phyloP scores from a whole-genome alignment of 768 basidiomycete genomes.

The Auriscalpium orientale region DNA sequence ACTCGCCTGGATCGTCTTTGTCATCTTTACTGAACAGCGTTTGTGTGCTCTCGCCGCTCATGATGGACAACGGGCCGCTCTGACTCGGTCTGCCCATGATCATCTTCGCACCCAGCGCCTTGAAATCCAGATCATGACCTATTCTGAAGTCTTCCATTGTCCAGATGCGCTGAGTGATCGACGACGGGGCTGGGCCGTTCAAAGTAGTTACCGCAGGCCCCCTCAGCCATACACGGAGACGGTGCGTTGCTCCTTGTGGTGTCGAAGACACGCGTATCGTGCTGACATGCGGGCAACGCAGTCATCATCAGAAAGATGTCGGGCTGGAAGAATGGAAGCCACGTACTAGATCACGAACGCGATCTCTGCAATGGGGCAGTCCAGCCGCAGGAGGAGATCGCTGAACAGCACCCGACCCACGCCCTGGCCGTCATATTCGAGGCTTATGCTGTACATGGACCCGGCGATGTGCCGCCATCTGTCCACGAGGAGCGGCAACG shows the following conservation, averaged over 20 bases:
- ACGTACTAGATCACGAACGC: constrained; percentile 58
- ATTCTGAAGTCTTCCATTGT: constrained; percentile 57
- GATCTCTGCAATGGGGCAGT: constrained; percentile 45
- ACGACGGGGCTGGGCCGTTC: constrained; percentile 9
- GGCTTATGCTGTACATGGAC: constrained; percentile 42
- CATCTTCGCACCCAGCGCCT: constrained; percentile 38
- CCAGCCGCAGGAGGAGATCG: constrained; percentile 42
- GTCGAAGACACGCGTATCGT: constrained; percentile 46
- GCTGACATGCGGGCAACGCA: constrained; percentile 23
- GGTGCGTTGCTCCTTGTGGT: constrained; percentile 52
- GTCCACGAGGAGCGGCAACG: neutral
- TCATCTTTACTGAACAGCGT: neutral
- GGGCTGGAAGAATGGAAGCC: neutral
- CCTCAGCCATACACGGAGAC: constrained; percentile 57
- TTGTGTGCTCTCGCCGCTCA: constrained; percentile 3
- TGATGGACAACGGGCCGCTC: neutral
- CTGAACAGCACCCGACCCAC: constrained; percentile 49
- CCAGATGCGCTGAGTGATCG: constrained; percentile 57
- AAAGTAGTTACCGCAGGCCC: constrained; percentile 29
- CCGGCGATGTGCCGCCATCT: constrained; percentile 46
- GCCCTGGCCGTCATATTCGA: constrained; percentile 62
- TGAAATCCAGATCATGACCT: constrained; percentile 49
- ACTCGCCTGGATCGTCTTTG: neutral
- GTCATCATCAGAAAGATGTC: neutral
- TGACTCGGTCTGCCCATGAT: constrained; percentile 37